phyloP scores from a whole-genome alignment of 805 yeast species.

The Jamesozyma gamospora region DNA sequence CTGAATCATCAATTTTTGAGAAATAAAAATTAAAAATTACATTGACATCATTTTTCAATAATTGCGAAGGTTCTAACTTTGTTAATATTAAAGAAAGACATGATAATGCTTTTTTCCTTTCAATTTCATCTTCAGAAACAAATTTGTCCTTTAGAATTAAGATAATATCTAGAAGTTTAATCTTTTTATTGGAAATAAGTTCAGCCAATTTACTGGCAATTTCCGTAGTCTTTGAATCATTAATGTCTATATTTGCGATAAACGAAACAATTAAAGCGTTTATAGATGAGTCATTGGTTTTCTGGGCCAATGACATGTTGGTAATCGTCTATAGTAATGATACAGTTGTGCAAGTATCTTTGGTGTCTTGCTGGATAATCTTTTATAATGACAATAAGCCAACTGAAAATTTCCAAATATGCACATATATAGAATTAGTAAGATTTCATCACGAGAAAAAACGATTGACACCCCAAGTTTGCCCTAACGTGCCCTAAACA shows the following conservation, averaged over 20 bases:
- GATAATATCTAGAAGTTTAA: constrained; percentile 43
- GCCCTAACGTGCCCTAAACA: no score
- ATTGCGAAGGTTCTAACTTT: constrained; percentile 20
- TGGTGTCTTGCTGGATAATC: no score
- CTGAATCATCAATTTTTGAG: constrained; percentile 58
- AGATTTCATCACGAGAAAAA: no score
- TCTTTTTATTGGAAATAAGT: constrained; percentile 15
- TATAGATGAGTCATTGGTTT: not conserved
- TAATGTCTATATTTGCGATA: constrained; percentile 33
- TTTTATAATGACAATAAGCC: no score
- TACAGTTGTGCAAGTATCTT: no score
- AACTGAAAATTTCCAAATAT: no score
- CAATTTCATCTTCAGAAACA: constrained; percentile 46
- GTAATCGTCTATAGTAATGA: no score
- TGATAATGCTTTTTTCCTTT: constrained; percentile 40
- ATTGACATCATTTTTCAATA: constrained; percentile 32
- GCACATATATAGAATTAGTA: no score
- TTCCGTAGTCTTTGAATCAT: constrained; percentile 24
- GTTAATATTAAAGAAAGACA: constrained; percentile 35
- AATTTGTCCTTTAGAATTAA: constrained; percentile 50
- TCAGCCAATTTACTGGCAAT: constrained; percentile 25
- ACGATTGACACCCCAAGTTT: no score
- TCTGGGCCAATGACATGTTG: no score
- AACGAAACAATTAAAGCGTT: constrained; percentile 20
- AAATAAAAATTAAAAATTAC: constrained; percentile 43